Evolutionary conservation across 495 filamentous ascomycete genomes (phyloP), one percentile per base, ranked within the genome.

Genomic region (Daldinia concentrica): DNA sequence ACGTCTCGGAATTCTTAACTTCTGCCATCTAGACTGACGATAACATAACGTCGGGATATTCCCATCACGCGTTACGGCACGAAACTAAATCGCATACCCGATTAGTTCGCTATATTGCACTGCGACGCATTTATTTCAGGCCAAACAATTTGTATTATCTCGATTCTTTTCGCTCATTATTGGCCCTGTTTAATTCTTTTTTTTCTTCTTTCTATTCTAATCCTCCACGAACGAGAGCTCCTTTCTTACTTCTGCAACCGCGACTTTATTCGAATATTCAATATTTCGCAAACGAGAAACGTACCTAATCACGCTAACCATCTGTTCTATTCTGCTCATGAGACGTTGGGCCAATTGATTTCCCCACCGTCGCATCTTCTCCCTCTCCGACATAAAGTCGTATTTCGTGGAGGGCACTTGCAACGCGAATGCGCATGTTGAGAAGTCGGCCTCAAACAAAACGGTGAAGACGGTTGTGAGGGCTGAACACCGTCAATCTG

Each of bases 391-490:
- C 55, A 63, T 59, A 64, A 62, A 26, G 22, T 59, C 45, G 54
- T 61, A 65, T 69, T 67, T 64, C 30, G 39, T 15, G 0, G 50
- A 34, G 45, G 54, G 56, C 61, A 36, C 62, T 65, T 41, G 56
- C 51, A 70, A 68, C 67, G 50, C 58, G 69, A 41, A 74, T 70
- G 76, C 73, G 73, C 76, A 78, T 74, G 71, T 71, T 62, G 63
- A 74, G 9, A 68, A 61, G 29, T 11, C 52, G n/a, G 19, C 34
- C 58, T 50, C 61, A 27, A 37, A 55, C 14, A 66, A 52, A 50
- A 72, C 68, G 76, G 76, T 74, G 71, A 78, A 74, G 71, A 72
- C 73, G 73, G 72, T 50, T 58, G 69, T 39, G 56, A 74, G 62
- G 63, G 59, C 51, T 68, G 56, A 66, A 61, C 19, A 66, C 66